These are phyloP conservation scores for Yarrowia galli DNA, from an alignment of 1,139 yeast species.

Conservation along the genomic window DNA sequence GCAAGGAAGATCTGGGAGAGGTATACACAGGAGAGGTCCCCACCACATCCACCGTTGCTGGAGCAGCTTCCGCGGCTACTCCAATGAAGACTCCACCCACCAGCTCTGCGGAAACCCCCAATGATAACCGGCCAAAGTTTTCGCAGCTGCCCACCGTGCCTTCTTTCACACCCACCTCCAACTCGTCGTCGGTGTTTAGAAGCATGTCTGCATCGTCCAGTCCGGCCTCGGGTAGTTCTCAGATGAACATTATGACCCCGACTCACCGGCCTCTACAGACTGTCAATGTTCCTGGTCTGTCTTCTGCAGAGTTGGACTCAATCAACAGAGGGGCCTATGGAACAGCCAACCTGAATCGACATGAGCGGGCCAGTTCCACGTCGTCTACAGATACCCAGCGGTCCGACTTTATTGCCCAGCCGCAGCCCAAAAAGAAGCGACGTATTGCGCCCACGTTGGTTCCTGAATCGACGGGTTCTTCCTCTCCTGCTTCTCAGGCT, in stretches of 20 bases:
- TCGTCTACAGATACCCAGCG: slow-evolving; percentile 35
- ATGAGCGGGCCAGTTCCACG: slow-evolving; percentile 28
- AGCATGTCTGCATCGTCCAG: slow-evolving; percentile 35
- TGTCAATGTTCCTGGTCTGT: slow-evolving; percentile 26
- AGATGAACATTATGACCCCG: slow-evolving; percentile 20
- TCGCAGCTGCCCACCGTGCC: slow-evolving; percentile 33
- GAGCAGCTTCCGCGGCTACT: not conserved
- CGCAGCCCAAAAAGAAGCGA: slow-evolving; percentile 52
- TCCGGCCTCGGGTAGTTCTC: slow-evolving; percentile 21
- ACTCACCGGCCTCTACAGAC: slow-evolving; percentile 13
- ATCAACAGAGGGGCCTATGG: slow-evolving; percentile 25
- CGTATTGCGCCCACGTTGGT: slow-evolving; percentile 58
- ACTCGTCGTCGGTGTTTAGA: not conserved
- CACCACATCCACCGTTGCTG: slow-evolving; percentile 24
- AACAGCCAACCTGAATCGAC: slow-evolving; percentile 17
- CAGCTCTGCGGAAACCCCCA: slow-evolving; percentile 1
- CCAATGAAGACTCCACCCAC: slow-evolving; percentile 14
- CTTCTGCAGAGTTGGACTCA: slow-evolving; percentile 37
- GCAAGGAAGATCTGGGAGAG: slow-evolving; percentile 62
- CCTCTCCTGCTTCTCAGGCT: not conserved
- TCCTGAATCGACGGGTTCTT: slow-evolving; percentile 8
- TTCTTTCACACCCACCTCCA: slow-evolving; percentile 11
- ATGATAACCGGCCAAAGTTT: slow-evolving; percentile 19
- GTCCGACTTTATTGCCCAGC: slow-evolving; percentile 26
- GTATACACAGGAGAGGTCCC: slow-evolving; percentile 41